Evolutionary conservation across 148 eudicot genomes (phyloP), one percentile per base, ranked within the genome.

Genomic region (Rhododendron henanense): DNA sequence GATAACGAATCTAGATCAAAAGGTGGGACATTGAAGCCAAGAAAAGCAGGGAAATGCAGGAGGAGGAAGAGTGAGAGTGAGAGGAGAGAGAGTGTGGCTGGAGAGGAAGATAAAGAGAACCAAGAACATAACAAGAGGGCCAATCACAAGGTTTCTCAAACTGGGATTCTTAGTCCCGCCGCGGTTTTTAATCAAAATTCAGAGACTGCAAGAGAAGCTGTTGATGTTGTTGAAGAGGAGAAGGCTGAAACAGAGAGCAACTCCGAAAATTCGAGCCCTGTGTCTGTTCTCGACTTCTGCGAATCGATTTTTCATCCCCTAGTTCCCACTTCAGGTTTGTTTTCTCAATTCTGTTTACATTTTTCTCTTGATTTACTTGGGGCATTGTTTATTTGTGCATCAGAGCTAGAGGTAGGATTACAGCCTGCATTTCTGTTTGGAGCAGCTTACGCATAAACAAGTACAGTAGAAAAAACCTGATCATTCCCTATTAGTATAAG

Each of bases 241-340:
- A 88, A 88, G 81, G 81, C 39, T n/a, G 94, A 92, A 84, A 84
- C 63, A 31, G 94, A 92, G 74, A 84, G 88, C 85, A 93, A 90
- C 37, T 89, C 93, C 2, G 95, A 93, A 31, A 92, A 96, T 91
- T 90, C 89, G 55, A 96, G 98, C 83, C 98, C 98, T 3, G 93
- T 93, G 84, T 96, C 96, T 87, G 96, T 96, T 90, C 95, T 96
- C 88, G 98, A 94, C 85, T 89, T 88, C 50, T 79, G 85, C 83
- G 91, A 89, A 50, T 91, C 93, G 71, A 81, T 84, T 81, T 85
- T 79, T 91, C 91, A 92, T 87, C 90, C 82, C 83, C 88, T 90
- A 83, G 84, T 80, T 87, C 84, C 91, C 48, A 84, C 83, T 35
- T 85, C 96, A 92, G 95, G 96, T 94, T 86, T 78, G 87, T 41